Evolutionary conservation across 2,329 filamentous ascomycete species (phyloP).

Genomic region (Fonsecaea erecta): DNA sequence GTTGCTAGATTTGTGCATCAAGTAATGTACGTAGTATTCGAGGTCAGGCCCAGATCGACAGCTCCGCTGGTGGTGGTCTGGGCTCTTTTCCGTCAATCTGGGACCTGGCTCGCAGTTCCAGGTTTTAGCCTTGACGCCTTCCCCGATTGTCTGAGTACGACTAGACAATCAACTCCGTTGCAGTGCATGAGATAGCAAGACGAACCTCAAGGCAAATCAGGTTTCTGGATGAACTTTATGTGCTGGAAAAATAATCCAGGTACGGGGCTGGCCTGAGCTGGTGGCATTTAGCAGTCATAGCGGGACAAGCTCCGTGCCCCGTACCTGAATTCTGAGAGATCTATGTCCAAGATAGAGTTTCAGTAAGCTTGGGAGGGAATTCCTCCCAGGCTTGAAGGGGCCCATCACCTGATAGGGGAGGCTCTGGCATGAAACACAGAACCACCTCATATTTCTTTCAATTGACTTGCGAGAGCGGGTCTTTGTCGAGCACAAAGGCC

Average conservation of each 20-base stretch:
- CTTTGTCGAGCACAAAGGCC: not conserved
- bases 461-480: not conserved
- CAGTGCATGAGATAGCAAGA: not conserved
- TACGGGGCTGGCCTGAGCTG: not conserved
- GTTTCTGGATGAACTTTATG: not conserved
- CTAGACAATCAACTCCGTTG: not conserved
- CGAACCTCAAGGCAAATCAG: not conserved
- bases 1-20: slow-evolving; percentile 1
- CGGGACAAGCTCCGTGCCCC: not conserved
- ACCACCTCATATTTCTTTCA: not conserved
- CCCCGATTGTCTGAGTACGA: not conserved
- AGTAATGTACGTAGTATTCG: not conserved
- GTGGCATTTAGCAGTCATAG: not conserved
- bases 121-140: not conserved
- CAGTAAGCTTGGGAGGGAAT: not conserved
- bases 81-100: slow-evolving; percentile 7
- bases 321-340: slow-evolving; percentile 1
- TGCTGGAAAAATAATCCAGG: not conserved
- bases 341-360: slow-evolving; percentile 4
- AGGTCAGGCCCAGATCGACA: slow-evolving; percentile 12
- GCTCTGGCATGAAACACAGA: not conserved
- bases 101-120: slow-evolving; percentile 2
- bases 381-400: slow-evolving; percentile 1
- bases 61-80: slow-evolving; percentile 4
- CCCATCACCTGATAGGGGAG: not conserved